Evolutionary conservation across 331 rosid species (phyloP), one percentile per base, ranked within the genome.

Genomic region (Saraca asoca): DNA sequence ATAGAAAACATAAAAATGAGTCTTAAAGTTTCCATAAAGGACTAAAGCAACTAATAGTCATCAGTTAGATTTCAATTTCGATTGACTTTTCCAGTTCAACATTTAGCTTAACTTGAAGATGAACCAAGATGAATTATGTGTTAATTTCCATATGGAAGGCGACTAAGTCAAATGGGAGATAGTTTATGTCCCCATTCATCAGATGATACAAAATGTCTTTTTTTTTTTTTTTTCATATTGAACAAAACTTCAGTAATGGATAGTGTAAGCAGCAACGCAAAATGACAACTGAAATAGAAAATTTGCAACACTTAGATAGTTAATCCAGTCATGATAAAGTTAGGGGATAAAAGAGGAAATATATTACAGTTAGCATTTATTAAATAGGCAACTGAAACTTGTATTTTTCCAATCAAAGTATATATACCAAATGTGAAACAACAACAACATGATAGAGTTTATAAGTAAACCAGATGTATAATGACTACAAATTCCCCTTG

Each of bases 71-170:
- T 53, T 20, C 35, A 31, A 46, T 62, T 56, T 12, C 12, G 37
- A 12, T 71, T 19, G 45, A 15, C 56, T 37, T 56, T 54, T 15
- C 35, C 31, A 49, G 12, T 71, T 71, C 29, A 45, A 49, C 33
- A 50, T 14, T 51, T 52, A 51, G 38, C 20, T 42, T 14, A 60
- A 70, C 17, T 46, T 49, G 29, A 58, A 10, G 33, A 71, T 24
- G 12, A 55, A 63, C 43, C 51, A 56, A 68, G 69, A 73, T 5
- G 35, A 58, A 69, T 51, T 51, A 54, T 12, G 44, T 62, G 51
- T 6, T n/a, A 35, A 54, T 49, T 62, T 66, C 14, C 16, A 57
- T 24, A 35, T 20, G 51, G 62, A 58, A 58, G 41, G 12, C 52
- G 57, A 63, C 51, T 29, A 68, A 63, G 19, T 76, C 54, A 51